A percentile compares a stretch with the other conserved stretches of the same genome.
phyloP scores from a whole-genome alignment of 257 asterid species.

The Scutellaria baicalensis region DNA sequence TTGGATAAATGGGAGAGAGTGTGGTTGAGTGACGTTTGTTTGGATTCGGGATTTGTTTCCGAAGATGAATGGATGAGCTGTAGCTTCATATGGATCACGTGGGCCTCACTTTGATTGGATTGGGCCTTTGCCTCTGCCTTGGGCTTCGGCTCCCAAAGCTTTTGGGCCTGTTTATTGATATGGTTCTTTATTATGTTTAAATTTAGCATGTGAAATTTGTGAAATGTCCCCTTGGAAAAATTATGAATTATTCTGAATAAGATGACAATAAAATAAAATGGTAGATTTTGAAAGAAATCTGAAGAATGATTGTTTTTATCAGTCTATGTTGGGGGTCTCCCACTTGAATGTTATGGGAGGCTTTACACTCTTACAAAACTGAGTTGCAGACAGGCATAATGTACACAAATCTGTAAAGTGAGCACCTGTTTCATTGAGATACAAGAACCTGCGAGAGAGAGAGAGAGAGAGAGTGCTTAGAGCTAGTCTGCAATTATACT shows the following conservation, averaged over 20 bases:
- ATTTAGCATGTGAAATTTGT: too few species aligned
- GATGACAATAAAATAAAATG: too few species aligned
- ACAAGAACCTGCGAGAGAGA: not conserved
- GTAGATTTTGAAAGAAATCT: not conserved
- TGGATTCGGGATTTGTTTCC: not conserved
- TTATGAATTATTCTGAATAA: too few species aligned
- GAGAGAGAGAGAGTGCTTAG: not conserved
- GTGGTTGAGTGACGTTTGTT: conserved; percentile 25
- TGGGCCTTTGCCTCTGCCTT: not conserved
- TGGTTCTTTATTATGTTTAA: not conserved
- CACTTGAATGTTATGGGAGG: too few species aligned
- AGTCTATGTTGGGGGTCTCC: too few species aligned
- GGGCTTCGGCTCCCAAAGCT: not conserved
- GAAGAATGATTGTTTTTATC: not conserved
- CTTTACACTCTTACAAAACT: too few species aligned
- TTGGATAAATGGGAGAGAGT: conserved; percentile 23
- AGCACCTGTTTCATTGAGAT: not conserved
- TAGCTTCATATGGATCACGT: conserved; percentile 23
- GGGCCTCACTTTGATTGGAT: conserved; percentile 17
- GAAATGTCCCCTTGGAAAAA: too few species aligned
- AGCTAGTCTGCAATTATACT: not conserved
- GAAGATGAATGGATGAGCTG: conserved; percentile 23
- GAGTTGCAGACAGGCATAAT: not conserved
- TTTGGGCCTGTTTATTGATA: not conserved
- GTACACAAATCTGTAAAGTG: not conserved